Base-by-base conservation (phyloP, 2,329 filamentous ascomycete species). In the Fusarium hostae region DNA sequence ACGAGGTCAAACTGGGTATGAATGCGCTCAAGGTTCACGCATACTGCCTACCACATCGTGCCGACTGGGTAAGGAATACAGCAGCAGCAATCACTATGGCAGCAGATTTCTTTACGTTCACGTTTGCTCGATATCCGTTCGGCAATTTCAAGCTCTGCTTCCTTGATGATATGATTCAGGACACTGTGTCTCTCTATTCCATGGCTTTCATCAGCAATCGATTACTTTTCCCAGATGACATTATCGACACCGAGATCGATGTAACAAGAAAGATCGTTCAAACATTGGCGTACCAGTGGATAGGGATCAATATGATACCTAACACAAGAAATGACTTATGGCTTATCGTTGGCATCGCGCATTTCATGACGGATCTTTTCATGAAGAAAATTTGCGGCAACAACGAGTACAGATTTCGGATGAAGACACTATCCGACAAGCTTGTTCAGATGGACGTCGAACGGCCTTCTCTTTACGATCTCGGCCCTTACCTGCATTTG, bases 361-460 rank as follows among this genome's bases (percentile, higher is more conserved):
- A 95, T 84, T 99, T 94, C 84, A 97, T 99, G 88, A 94, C 95
- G 3, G 95, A 98, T 75, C 87, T 94, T 7, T 98, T 97, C 81
- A 93, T 98, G 88, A 94, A 91, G 79, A 91, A 90, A 72, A 86
- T 99, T 5, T 97, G 94, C 77, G 96, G 96, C 11, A 97, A 97
- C 78, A 99, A 99, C 78, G 94, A 97, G 76, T 96, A 97, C 79
- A 88, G 94, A 15, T 98, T 94, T 79, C 91, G 94, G 40, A 92
- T 97, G 81, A 98, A 98, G 81, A 86, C 89, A 40, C 89, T 94
- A 81, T 90, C 94, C 1, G 95, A 99, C 80, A 88, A 87, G 73
- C 89, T 98, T 43, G 92, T 95, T 51, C 90, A 95, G 62, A 82
- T 93, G 64, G 96, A 99, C 78, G 86, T 94, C 58, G 90, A 92